These are phyloP conservation scores for Fusarium penzigii DNA, from an alignment of 2,329 filamentous ascomycete genomes.

Conservation along the genomic window DNA sequence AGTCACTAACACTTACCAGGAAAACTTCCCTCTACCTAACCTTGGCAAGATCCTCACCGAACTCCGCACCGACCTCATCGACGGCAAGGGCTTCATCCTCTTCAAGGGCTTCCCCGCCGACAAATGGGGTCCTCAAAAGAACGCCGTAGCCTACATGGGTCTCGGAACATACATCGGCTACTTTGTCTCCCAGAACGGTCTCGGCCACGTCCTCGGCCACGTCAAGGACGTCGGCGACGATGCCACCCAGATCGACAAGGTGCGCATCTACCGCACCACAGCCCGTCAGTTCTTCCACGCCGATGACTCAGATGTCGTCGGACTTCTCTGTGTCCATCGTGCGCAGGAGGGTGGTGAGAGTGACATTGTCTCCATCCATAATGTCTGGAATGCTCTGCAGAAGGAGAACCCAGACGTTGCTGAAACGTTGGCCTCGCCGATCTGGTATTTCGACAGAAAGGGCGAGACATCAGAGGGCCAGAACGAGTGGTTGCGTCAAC, in stretches of 20 bases:
- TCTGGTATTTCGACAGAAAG: conserved; percentile 94
- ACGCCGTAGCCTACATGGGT: conserved; percentile 87
- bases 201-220: conserved; percentile 83
- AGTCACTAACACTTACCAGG: conserved; percentile 22
- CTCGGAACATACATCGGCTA: conserved; percentile 84
- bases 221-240: conserved; percentile 89
- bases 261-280: conserved; percentile 88
- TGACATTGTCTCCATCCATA: conserved; percentile 76
- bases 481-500: conserved; percentile 71
- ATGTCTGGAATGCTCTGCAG: conserved; percentile 81
- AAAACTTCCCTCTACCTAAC: conserved; percentile 46
- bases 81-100: conserved; percentile 87
- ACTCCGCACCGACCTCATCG: conserved; percentile 52
- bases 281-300: conserved; percentile 61
- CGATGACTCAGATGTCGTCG: conserved; percentile 81
- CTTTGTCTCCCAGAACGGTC: conserved; percentile 83
- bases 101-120: conserved; percentile 83
- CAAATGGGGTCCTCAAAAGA: conserved; percentile 77
- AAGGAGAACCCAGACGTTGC: conserved; percentile 75
- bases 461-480: conserved; percentile 76
- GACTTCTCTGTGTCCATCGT: conserved; percentile 76
- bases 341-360: conserved; percentile 81
- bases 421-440: conserved; percentile 70
- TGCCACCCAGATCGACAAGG: conserved; percentile 76
- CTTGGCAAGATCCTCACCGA: conserved; percentile 37